A percentile compares a stretch with the other conserved stretches of the same genome.
Evolutionary conservation across 2,329 filamentous ascomycete species (phyloP).

Genomic region (Neonectria coccinea): DNA sequence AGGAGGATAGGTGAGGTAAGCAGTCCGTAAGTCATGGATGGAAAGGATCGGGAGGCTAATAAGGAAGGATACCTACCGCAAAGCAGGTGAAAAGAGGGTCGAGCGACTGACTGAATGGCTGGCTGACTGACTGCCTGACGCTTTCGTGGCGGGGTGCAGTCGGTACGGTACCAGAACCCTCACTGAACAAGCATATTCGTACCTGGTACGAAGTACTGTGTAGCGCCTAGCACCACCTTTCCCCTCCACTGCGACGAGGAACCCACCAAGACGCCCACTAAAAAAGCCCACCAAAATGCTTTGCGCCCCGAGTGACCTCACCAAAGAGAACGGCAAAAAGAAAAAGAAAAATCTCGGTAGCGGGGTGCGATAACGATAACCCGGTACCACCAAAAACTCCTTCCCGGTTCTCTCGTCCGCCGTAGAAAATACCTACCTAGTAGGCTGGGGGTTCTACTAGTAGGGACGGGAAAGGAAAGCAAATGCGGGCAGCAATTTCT

Average conservation of each 20-base stretch:
- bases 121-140: background rate
- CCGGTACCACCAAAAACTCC: constrained; percentile 33
- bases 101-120: background rate
- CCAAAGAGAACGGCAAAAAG: constrained; percentile 16
- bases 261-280: background rate
- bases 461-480: background rate
- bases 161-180: background rate
- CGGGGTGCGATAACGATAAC: constrained; percentile 57
- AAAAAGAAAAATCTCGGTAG: constrained; percentile 37
- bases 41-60: background rate
- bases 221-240: constrained; percentile 16
- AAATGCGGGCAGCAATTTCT: background rate
- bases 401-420: constrained; percentile 5
- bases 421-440: background rate
- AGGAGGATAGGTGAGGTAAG: background rate
- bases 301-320: background rate
- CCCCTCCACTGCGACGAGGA: background rate
- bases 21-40: no score
- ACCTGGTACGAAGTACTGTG: constrained; percentile 8
- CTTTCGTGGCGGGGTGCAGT: background rate
- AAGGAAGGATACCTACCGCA: background rate
- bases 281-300: constrained; percentile 3
- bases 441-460: background rate
- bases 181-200: background rate
- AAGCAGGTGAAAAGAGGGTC: background rate